Percentiles rank a stretch among this genome's conserved stretches.
Conservation (phyloP, 2,329 filamentous ascomycete genomes). For the Zasmidium cellare region DNA sequence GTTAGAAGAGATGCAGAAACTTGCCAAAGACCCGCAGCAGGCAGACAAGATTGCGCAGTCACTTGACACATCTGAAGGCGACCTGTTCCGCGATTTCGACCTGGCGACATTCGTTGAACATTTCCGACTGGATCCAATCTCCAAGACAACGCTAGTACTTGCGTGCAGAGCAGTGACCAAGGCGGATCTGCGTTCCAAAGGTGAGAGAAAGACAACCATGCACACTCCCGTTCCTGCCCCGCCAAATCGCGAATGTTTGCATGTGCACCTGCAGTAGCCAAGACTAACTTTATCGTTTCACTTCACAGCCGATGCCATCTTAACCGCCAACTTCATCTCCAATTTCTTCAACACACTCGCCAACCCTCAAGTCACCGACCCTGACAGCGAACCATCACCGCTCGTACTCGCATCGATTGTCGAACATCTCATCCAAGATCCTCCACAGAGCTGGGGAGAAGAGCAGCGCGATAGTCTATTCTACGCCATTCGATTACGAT, state of each 20-base stretch:
- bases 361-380: conserved; percentile 46
- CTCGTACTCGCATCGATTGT: conserved; percentile 76
- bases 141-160: conserved; percentile 83
- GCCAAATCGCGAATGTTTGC: conserved; percentile 4
- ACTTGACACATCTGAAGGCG: conserved; percentile 85
- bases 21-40: conserved; percentile 76
- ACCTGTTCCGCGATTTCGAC: conserved; percentile 94
- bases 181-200: conserved; percentile 83
- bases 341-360: conserved; percentile 76
- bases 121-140: conserved; percentile 86
- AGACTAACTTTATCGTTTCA: conserved; percentile 18
- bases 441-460: conserved; percentile 81
- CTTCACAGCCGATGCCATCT: conserved; percentile 72
- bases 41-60: conserved; percentile 90
- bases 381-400: conserved; percentile 66
- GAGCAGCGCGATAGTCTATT: conserved; percentile 68
- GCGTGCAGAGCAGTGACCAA: conserved; percentile 84
- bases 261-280: conserved; percentile 8
- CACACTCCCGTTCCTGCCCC: not conserved
- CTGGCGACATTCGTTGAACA: conserved; percentile 94
- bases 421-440: conserved; percentile 83
- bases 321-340: conserved; percentile 76
- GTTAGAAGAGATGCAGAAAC: conserved; percentile 80
- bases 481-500: conserved; percentile 67
- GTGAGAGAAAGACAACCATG: conserved; percentile 47